Evolutionary conservation across 495 filamentous ascomycete species (phyloP), one percentile per base, ranked within the genome.

Genomic region (Cairneyella variabilis): DNA sequence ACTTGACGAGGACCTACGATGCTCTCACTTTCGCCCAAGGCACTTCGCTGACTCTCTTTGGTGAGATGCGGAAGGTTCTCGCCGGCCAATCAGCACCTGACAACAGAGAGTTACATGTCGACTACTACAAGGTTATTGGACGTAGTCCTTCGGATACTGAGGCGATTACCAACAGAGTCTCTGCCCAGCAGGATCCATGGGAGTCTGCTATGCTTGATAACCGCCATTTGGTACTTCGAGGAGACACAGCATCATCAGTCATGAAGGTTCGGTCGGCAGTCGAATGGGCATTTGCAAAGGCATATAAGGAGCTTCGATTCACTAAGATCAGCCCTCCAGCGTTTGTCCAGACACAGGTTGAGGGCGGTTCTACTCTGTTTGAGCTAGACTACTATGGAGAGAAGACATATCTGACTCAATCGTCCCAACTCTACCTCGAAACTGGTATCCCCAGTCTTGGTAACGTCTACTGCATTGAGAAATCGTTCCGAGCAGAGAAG

Each of bases 291-390:
- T 97, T 97, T 74, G 76, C 84, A 59, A 78, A 83, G 64, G 79
- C 83, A 42, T 97, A 92, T 68, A 83, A 86, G 60, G 86, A 91
- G 61, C 77, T 85, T 61, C 78, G 83, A 44, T 78, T 95, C 66
- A 76, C 78, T 43, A 92, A 97, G 70, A 91, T 99, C 41, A 87
- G 86, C 37, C 93, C 93, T 2, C 93, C 93, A 8, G 91, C 90
- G 38, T 89, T 99, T 72, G 95, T 97, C n/a, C 93, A 99, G 71
- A 97, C 93, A 6, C 91, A 97, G 71, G 93, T 97, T 53, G 93
- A 99, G 74, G 93, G 93, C 56, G 93, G 93, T 42, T 83, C 86
- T 58, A 97, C 93, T 2, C 83, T 99, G 30, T 99, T 99, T 75
- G 84, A 84, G 36, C 88, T 95, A 61, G 81, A 89, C 66, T 99